Evolutionary conservation across 2,329 filamentous ascomycete species (phyloP).

Genomic region (Aureobasidium vineae): DNA sequence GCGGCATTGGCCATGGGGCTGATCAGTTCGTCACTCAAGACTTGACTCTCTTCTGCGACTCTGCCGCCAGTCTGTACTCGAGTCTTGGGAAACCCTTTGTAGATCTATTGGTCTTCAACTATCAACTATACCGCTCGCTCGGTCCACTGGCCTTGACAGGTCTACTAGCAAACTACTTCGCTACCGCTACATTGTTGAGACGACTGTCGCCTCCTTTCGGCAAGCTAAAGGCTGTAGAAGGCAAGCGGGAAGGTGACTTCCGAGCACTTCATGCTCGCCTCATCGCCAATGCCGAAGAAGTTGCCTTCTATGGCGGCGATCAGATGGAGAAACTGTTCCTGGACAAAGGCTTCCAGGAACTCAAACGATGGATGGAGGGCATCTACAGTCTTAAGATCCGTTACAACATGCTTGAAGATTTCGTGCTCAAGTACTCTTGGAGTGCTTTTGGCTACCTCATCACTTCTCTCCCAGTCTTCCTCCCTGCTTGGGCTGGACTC

Average conservation of each 20-base stretch:
- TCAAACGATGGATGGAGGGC: conserved; percentile 96
- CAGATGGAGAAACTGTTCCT: conserved; percentile 93
- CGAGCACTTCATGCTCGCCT: conserved; percentile 84
- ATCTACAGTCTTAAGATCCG: conserved; percentile 97
- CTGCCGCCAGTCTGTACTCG: conserved; percentile 89
- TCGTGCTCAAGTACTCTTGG: conserved; percentile 98
- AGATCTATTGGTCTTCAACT: conserved; percentile 97
- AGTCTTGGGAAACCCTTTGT: conserved; percentile 96
- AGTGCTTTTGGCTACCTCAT: conserved; percentile 95
- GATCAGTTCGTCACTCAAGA: conserved; percentile 99
- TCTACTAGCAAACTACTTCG: conserved; percentile 86
- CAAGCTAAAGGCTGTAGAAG: conserved; percentile 94
- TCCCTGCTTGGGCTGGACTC: conserved; percentile 89
- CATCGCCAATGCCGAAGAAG: conserved; percentile 95
- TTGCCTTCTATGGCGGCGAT: conserved; percentile 95
- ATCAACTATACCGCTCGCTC: conserved; percentile 88
- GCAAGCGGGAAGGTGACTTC: conserved; percentile 92
- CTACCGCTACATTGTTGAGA: conserved; percentile 86
- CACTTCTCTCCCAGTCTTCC: conserved; percentile 87
- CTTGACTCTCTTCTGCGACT: conserved; percentile 89
- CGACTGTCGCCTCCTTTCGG: conserved; percentile 92
- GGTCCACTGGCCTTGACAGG: conserved; percentile 84
- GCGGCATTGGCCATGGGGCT: conserved; percentile 84
- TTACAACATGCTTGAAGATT: conserved; percentile 98
- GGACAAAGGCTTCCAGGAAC: conserved; percentile 84